Evolutionary conservation across 192 early-diverging fungal species (phyloP), one percentile per base, ranked within the genome.

Genomic region (Coemansia sp.): DNA sequence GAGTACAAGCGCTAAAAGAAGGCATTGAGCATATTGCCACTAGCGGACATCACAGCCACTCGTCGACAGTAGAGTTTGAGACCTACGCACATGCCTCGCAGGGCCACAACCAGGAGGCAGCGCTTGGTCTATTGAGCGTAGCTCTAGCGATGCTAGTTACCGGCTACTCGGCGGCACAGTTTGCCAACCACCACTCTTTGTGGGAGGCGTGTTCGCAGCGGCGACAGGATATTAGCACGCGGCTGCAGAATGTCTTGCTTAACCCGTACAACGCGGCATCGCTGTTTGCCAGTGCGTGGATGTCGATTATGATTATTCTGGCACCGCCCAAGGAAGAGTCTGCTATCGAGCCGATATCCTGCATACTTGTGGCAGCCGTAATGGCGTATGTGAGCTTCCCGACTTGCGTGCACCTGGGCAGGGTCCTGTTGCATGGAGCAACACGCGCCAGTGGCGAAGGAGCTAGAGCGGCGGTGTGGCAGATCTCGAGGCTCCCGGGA

Each of bases 1-100:
- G 47, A 11, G 59, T 75, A 37, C 78, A 81, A 59, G 69, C 78
- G 31, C 59, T 81, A 15, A 75, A 72, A 56, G 78, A 81, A 32
- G 78, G 78, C 7, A 36, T 69, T 36, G 78, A 81, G 69, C 73
- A 81, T 59, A 38, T 81, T 0, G 60, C 57, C 22, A 67, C 60
- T 6, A 65, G 62, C 39, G 64, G 77, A 59, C 71, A 74, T 10
- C 71, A 74, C 59, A 41, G 56, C 3, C 15, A 47, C 22, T 39
- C 70, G 10, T 60, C 49, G 9, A 61, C 45, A 10, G 47, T 17
- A 0, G 77, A 80, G 71, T 74, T 80, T 57, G 77, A 74, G 51
- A 71, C 68, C 1, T 74, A 80, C 46, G 67, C 65, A 35, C 64
- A 59, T 24, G 25, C 47, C 14, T 20, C 61, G 12, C 42, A 19